Conservation (phyloP, 352 stramenopile genomes). For the Thalassiosira allenii region DNA sequence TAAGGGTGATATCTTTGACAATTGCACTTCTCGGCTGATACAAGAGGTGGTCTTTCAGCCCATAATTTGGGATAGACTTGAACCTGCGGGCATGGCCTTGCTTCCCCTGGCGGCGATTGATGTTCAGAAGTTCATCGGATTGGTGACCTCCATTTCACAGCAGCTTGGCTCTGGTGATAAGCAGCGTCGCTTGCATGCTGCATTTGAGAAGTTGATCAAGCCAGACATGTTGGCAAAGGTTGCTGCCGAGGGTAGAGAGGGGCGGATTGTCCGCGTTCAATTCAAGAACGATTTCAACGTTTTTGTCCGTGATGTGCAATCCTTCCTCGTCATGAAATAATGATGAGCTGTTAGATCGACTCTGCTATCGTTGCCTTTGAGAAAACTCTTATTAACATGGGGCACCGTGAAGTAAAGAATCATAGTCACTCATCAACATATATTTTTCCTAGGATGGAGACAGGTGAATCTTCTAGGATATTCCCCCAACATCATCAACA, state of each 20-base stretch:
- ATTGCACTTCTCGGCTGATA: slow-evolving; percentile 66
- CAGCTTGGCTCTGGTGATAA: slow-evolving; percentile 67
- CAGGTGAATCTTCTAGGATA: no score
- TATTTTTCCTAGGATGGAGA: no score
- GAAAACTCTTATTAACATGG: no score
- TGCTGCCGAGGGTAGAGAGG: slow-evolving; percentile 59
- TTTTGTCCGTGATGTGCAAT: slow-evolving; percentile 83
- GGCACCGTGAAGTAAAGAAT: no score
- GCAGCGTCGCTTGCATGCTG: slow-evolving; percentile 55
- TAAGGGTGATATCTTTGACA: slow-evolving; percentile 67
- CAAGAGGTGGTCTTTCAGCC: slow-evolving; percentile 82
- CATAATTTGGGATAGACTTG: slow-evolving; percentile 78
- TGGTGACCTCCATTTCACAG: slow-evolving; percentile 71
- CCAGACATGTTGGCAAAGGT: slow-evolving; percentile 74
- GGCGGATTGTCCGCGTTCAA: slow-evolving; percentile 70
- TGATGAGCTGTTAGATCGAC: no score
- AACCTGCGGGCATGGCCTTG: slow-evolving; percentile 68
- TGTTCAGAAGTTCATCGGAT: slow-evolving; percentile 70
- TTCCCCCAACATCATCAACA: no score
- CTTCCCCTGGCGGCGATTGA: slow-evolving; percentile 76
- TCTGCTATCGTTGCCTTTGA: no score
- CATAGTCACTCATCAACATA: no score
- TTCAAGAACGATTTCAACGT: slow-evolving; percentile 83
- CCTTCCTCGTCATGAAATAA: slow-evolving; percentile 79
- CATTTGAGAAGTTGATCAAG: slow-evolving; percentile 74